Evolutionary conservation across 352 stramenopile genomes (phyloP).

Genomic region (Globisporangium megalacanthum): DNA sequence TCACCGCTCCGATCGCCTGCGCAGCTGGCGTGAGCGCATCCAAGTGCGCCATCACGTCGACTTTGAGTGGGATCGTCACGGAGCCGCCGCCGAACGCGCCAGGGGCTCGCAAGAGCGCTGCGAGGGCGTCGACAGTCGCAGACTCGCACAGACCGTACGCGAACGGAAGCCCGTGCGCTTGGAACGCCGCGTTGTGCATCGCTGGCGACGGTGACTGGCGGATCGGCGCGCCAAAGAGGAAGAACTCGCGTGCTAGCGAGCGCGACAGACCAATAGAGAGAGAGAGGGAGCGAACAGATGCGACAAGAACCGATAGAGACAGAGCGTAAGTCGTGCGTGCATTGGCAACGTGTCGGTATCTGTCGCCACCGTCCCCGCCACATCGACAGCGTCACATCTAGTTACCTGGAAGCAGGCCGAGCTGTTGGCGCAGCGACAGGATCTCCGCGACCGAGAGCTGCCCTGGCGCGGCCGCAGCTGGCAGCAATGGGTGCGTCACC

Average conservation of each 20-base stretch:
- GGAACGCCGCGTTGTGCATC: constrained; percentile 97
- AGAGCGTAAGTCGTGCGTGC: constrained; percentile 5
- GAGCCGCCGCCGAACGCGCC: constrained; percentile 91
- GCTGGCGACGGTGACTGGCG: constrained; percentile 93
- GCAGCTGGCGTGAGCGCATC: constrained; percentile 92
- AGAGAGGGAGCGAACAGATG: constrained; percentile 15
- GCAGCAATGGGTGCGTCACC: constrained; percentile 92
- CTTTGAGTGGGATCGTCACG: constrained; percentile 98
- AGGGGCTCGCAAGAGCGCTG: constrained; percentile 30
- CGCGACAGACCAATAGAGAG: background rate
- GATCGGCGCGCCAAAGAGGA: constrained; percentile 96
- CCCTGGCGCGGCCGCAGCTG: constrained; percentile 91
- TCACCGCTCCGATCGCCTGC: constrained; percentile 96
- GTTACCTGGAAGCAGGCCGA: constrained; percentile 81
- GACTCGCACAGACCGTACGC: constrained; percentile 88
- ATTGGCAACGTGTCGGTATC: constrained; percentile 6
- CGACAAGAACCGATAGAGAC: constrained; percentile 9
- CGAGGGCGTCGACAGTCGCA: constrained; percentile 33
- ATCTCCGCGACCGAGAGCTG: constrained; percentile 95
- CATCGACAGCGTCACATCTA: constrained; percentile 21
- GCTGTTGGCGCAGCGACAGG: constrained; percentile 77
- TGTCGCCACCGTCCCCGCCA: constrained; percentile 7
- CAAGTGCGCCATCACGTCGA: constrained; percentile 92
- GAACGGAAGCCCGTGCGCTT: constrained; percentile 80
- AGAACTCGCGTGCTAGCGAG: constrained; percentile 81